Percentiles rank a stretch among this genome's conserved stretches.
phyloP scores from a whole-genome alignment of 257 asterid genomes.

The Verbena officinalis region DNA sequence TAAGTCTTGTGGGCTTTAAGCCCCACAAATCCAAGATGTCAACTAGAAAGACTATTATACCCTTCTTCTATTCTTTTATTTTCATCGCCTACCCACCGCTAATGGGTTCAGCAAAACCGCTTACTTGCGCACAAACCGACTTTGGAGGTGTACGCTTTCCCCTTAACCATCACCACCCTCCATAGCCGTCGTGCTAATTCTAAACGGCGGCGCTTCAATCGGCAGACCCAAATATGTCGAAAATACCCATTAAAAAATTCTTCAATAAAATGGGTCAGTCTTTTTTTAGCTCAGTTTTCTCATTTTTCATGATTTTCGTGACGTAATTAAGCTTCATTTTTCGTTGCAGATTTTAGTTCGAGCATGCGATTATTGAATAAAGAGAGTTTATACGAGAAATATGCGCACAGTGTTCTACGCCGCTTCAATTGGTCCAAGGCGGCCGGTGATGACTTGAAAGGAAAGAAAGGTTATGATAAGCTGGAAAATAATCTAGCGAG shows the following conservation, averaged over 20 bases:
- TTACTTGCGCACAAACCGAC: constrained; percentile 32
- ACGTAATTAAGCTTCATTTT: not conserved
- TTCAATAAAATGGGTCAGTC: constrained; percentile 43
- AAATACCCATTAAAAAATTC: constrained; percentile 39
- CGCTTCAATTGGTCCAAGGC: constrained; percentile 69
- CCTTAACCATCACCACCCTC: constrained; percentile 6
- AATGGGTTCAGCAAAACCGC: constrained; percentile 7
- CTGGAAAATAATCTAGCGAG: constrained; percentile 14
- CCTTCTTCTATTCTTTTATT: constrained; percentile 12
- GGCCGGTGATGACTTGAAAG: constrained; percentile 39
- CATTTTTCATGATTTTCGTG: not conserved
- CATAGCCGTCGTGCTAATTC: not conserved
- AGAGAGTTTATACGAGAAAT: constrained; percentile 37
- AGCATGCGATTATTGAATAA: constrained; percentile 40
- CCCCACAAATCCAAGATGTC: not conserved
- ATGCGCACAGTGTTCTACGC: constrained; percentile 38
- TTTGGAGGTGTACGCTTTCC: not conserved
- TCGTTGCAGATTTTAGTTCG: constrained; percentile 51
- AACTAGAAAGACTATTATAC: constrained; percentile 5
- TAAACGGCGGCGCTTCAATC: constrained; percentile 6
- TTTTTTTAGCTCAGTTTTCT: not conserved
- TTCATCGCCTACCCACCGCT: not conserved
- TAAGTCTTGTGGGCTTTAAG: not conserved
- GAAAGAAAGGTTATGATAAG: constrained; percentile 27
- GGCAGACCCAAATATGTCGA: constrained; percentile 40